Percentiles rank a stretch among this genome's conserved stretches.
Evolutionary conservation across 2,329 filamentous ascomycete species (phyloP).

Genomic region (Apiospora sp.): DNA sequence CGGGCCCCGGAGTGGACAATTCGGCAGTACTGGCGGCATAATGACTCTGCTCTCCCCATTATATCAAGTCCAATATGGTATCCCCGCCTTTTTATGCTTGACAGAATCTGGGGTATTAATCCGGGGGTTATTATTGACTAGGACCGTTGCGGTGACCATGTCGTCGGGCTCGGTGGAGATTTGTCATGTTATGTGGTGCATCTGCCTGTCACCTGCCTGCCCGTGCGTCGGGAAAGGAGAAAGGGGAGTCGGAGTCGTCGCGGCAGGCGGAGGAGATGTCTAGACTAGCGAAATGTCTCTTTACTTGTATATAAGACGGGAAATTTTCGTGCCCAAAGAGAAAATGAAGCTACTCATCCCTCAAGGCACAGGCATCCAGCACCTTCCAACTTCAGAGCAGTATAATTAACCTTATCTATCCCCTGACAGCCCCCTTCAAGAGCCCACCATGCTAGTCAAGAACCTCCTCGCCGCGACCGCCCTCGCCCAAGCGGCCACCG

Average conservation of each 20-base stretch:
- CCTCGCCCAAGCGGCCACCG: conserved; percentile 15
- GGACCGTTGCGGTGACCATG: conserved; percentile 1
- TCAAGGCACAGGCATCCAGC: background rate
- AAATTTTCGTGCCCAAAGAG: background rate
- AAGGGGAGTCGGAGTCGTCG: background rate
- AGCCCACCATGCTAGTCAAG: conserved; percentile 20
- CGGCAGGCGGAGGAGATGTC: background rate
- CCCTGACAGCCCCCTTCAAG: background rate
- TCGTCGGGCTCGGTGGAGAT: conserved; percentile 3
- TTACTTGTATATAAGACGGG: background rate
- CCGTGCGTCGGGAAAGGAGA: background rate
- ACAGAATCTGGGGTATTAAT: conserved; percentile 12
- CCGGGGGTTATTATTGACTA: conserved; percentile 2
- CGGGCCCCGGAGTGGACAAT: background rate
- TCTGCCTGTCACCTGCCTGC: background rate
- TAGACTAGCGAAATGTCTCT: background rate
- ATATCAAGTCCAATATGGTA: background rate
- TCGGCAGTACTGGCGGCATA: conserved; percentile 2
- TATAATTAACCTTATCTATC: background rate
- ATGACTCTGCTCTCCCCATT: background rate
- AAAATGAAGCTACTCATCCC: background rate
- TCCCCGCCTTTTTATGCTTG: background rate
- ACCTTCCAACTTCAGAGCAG: background rate
- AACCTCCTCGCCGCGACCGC: conserved; percentile 23
- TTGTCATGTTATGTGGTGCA: background rate